These are phyloP conservation scores for Leccinum olivaceopallidum DNA, from an alignment of 768 basidiomycete genomes.

Conservation along the genomic window DNA sequence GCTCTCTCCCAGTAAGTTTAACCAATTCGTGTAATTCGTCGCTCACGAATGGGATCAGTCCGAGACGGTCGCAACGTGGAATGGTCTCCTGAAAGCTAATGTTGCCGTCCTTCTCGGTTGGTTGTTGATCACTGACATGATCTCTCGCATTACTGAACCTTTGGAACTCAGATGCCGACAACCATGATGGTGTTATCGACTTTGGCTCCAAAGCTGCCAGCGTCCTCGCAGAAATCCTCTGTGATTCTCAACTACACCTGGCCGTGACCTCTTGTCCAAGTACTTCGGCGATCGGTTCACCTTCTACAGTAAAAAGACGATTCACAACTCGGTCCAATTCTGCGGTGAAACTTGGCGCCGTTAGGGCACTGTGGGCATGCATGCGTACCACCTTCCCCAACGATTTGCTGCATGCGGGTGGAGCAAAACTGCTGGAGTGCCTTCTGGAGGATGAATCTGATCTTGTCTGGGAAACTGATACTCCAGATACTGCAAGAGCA, in stretches of 20 bases:
- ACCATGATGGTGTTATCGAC: conserved; percentile 38
- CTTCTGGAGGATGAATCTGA: conserved; percentile 50
- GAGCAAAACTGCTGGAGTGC: conserved; percentile 46
- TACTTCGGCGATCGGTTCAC: conserved; percentile 9
- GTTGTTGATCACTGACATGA: conserved; percentile 32
- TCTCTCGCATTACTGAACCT: conserved; percentile 5
- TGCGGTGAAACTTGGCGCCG: conserved; percentile 57
- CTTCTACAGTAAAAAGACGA: conserved; percentile 8
- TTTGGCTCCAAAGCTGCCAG: conserved; percentile 43
- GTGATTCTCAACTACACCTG: conserved; percentile 48
- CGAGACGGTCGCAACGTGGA: conserved; percentile 58
- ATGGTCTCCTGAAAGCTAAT: conserved; percentile 52
- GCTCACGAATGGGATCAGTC: conserved; percentile 29
- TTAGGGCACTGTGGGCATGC: conserved; percentile 58
- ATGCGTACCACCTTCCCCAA: conserved; percentile 45
- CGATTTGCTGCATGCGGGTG: conserved; percentile 42
- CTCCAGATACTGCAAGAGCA: conserved; percentile 44
- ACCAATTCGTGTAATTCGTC: neutral
- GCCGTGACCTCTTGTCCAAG: conserved; percentile 27
- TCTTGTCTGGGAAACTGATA: conserved; percentile 44
- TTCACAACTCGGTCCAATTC: conserved; percentile 35
- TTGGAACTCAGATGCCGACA: conserved; percentile 40
- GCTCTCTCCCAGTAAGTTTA: conserved; percentile 50
- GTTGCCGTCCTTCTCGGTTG: conserved; percentile 52
- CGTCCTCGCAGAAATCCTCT: conserved; percentile 50